A percentile compares a stretch with the other conserved stretches of the same genome.
Evolutionary conservation across 257 asterid genomes (phyloP).

Genomic region (Lycium ferocissimum): DNA sequence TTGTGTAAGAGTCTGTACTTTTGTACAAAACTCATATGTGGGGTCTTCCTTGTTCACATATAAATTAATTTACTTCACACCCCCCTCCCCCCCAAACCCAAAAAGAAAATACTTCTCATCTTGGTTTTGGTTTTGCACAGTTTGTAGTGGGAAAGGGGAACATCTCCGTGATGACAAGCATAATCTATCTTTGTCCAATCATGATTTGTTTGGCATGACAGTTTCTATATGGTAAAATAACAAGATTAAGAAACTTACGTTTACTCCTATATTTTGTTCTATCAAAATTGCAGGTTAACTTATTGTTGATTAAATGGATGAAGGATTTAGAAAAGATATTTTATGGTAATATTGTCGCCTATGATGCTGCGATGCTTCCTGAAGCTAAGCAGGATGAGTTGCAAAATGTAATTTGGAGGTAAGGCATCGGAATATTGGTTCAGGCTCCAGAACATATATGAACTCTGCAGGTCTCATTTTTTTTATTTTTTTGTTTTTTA

Average conservation of each 20-base stretch:
- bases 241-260: background rate
- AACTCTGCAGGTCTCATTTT: background rate
- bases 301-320: constrained; percentile 87
- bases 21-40: background rate
- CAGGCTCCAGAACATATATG: background rate
- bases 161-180: background rate
- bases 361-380: constrained; percentile 78
- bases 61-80: background rate
- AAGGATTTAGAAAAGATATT: constrained; percentile 93
- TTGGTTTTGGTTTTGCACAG: background rate
- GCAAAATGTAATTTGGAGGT: constrained; percentile 92
- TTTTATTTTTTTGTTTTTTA: background rate
- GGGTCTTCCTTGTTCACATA: background rate
- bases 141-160: background rate
- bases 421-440: constrained; percentile 35
- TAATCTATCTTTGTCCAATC: background rate
- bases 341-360: constrained; percentile 89
- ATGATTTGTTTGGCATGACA: background rate
- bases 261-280: constrained; percentile 12
- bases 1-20: background rate
- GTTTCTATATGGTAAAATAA: background rate
- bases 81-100: background rate
- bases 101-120: background rate
- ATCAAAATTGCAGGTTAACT: constrained; percentile 70
- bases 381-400: constrained; percentile 85